These are phyloP conservation scores for Endogone sp. DNA, from an alignment of 192 early-diverging fungal genomes.

Conservation along the genomic window DNA sequence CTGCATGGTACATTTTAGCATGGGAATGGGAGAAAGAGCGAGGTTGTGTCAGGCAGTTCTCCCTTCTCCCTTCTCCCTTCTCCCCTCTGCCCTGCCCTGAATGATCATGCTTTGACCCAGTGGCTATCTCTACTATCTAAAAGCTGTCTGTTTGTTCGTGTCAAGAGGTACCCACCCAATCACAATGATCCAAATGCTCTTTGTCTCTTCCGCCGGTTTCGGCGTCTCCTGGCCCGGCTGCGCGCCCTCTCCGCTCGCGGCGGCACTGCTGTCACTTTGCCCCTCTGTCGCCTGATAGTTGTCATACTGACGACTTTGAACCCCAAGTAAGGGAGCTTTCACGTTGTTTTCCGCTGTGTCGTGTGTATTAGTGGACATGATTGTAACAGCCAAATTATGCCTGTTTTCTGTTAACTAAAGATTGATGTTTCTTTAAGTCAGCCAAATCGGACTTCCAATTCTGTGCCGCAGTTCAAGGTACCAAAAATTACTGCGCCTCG, in stretches of 20 bases:
- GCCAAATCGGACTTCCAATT: no score
- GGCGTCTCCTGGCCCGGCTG: background rate
- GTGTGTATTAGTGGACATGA: no score
- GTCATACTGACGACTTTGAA: background rate
- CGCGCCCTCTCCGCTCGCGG: no score
- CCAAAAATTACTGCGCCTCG: no score
- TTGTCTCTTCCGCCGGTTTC: background rate
- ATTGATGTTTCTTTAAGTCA: no score
- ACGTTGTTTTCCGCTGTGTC: no score
- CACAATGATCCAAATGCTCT: background rate
- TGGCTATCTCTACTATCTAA: background rate
- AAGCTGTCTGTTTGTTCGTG: background rate
- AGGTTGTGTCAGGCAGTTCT: background rate
- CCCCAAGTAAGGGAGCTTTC: background rate
- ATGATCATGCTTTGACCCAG: background rate
- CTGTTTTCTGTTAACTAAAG: no score
- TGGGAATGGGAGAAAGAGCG: background rate
- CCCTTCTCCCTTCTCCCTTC: no score
- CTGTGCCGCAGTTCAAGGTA: no score
- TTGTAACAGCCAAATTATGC: no score
- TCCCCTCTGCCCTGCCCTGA: background rate
- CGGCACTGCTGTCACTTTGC: no score
- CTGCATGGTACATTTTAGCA: conserved; percentile 2
- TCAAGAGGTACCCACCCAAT: background rate
- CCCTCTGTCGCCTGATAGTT: background rate